Conservation (phyloP, 2,329 filamentous ascomycete genomes). For the Chaetomium sp. region DNA sequence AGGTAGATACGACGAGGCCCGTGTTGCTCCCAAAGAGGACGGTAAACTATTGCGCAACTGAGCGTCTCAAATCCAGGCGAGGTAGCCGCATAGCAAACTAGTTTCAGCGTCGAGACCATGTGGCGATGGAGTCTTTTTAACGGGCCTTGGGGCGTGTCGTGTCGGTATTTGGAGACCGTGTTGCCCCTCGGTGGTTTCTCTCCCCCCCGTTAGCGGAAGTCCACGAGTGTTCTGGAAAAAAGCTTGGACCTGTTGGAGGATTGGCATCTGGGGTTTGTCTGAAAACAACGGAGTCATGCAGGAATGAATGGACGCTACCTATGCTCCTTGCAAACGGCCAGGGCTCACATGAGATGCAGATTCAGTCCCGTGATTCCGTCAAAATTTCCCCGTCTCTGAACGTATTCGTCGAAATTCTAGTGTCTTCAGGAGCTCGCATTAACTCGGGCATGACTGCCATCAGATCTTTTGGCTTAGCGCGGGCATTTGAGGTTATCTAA, state of each 20-base stretch:
- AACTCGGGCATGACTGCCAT: neutral
- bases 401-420: neutral
- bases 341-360: neutral
- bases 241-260: neutral
- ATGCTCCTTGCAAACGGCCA: neutral
- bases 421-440: neutral
- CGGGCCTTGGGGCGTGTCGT: neutral
- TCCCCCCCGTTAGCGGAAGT: neutral
- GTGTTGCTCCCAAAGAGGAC: no score
- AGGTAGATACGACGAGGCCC: no score
- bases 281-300: neutral
- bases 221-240: neutral
- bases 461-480: slow-evolving; percentile 1
- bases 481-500: neutral
- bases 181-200: neutral
- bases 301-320: neutral
- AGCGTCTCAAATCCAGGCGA: neutral
- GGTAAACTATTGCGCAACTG: no score
- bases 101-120: no score
- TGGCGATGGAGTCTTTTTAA: neutral
- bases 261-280: neutral
- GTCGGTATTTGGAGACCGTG: neutral
- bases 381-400: neutral
- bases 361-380: neutral
- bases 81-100: neutral